Conservation (phyloP, 495 filamentous ascomycete genomes). For the Cercophora newfieldiana region DNA sequence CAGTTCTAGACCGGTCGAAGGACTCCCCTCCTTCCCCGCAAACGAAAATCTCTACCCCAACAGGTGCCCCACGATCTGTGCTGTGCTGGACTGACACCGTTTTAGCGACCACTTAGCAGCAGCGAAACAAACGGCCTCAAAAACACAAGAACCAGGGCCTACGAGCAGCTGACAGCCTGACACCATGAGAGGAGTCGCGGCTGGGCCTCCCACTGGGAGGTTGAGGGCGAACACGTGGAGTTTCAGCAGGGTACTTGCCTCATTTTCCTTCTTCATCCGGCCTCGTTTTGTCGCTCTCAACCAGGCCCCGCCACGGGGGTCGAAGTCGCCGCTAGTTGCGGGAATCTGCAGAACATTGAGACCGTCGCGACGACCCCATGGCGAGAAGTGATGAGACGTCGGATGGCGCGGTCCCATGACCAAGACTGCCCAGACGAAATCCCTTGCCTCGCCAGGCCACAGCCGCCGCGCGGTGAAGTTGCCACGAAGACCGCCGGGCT, state of each 20-base stretch:
- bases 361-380: too few relatives aligned
- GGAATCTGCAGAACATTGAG: neutral
- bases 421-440: neutral
- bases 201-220: slow-evolving; percentile 30
- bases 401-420: neutral
- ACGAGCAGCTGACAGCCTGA: neutral
- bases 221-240: slow-evolving; percentile 32
- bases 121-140: neutral
- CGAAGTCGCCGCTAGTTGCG: neutral
- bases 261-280: slow-evolving; percentile 9
- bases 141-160: neutral
- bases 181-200: slow-evolving; percentile 37
- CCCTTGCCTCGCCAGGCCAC: neutral
- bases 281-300: slow-evolving; percentile 16
- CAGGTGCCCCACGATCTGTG: neutral
- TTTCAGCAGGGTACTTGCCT: slow-evolving; percentile 37
- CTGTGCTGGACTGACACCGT: neutral
- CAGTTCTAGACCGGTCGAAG: neutral
- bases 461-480: slow-evolving; percentile 1
- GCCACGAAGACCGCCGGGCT: neutral
- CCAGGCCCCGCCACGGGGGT: neutral
- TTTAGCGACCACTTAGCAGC: slow-evolving; percentile 2
- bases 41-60: neutral
- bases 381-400: neutral
- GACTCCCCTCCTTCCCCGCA: neutral